Percentiles rank a stretch among this genome's conserved stretches.
phyloP scores from a whole-genome alignment of 2,329 filamentous ascomycete species.

The Mycosphaerelloides madeirae region DNA sequence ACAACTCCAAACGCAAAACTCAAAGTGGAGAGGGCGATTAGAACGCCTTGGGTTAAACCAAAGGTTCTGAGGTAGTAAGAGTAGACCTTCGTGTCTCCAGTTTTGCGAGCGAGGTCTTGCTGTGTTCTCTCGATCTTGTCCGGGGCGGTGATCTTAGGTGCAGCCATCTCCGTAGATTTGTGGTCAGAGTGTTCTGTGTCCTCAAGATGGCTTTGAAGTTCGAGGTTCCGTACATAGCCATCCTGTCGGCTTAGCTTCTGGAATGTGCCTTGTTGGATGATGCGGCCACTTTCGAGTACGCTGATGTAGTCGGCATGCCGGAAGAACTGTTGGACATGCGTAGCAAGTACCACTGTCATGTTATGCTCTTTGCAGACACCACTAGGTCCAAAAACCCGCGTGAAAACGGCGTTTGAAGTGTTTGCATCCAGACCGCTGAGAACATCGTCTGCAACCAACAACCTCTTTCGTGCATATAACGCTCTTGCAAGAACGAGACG shows the following conservation, averaged over 20 bases:
- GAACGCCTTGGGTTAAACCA: constrained; percentile 26
- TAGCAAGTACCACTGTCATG: constrained; percentile 43
- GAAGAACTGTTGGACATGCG: constrained; percentile 37
- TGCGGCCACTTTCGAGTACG: constrained; percentile 28
- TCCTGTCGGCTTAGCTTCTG: constrained; percentile 16
- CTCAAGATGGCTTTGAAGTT: background rate
- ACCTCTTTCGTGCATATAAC: constrained; percentile 71
- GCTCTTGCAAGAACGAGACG: constrained; percentile 74
- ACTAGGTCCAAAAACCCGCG: constrained; percentile 37
- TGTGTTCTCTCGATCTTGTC: constrained; percentile 10
- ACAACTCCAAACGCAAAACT: constrained; percentile 37
- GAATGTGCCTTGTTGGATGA: constrained; percentile 36
- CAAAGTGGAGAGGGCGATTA: constrained; percentile 24
- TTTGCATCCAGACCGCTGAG: constrained; percentile 67
- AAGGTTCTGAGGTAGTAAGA: constrained; percentile 25
- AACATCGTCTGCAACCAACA: constrained; percentile 76
- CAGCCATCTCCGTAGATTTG: background rate
- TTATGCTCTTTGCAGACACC: constrained; percentile 40
- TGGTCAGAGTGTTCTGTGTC: background rate
- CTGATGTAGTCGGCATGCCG: constrained; percentile 40
- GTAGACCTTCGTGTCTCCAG: constrained; percentile 41
- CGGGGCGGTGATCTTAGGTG: background rate
- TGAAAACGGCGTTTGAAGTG: constrained; percentile 43
- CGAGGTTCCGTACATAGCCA: constrained; percentile 12
- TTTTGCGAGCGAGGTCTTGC: constrained; percentile 19